Evolutionary conservation across 257 asterid species (phyloP).

Genomic region (Verbascum thapsus): DNA sequence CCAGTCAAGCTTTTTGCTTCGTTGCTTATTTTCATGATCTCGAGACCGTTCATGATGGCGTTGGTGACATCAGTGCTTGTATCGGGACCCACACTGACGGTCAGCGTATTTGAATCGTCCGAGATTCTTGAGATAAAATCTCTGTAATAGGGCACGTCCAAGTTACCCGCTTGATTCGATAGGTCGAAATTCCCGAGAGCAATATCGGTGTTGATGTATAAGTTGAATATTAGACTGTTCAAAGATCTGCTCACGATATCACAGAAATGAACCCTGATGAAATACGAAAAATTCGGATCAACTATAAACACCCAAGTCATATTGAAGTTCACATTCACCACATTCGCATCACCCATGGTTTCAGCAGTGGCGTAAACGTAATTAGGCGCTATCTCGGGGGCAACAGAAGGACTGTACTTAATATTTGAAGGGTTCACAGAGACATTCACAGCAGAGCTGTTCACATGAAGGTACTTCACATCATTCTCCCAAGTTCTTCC

Average conservation of each 20-base stretch:
- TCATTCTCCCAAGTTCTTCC: slow-evolving; percentile 82
- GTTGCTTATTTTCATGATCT: slow-evolving; percentile 75
- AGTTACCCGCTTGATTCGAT: slow-evolving; percentile 48
- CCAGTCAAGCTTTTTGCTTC: slow-evolving; percentile 66
- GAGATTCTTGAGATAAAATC: slow-evolving; percentile 53
- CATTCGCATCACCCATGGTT: slow-evolving; percentile 70
- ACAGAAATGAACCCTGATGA: slow-evolving; percentile 68
- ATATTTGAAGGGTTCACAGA: slow-evolving; percentile 56
- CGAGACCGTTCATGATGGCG: slow-evolving; percentile 75
- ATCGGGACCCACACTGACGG: slow-evolving; percentile 69
- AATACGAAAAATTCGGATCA: slow-evolving; percentile 58
- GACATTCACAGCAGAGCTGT: slow-evolving; percentile 56
- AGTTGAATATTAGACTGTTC: slow-evolving; percentile 57
- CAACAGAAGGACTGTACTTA: slow-evolving; percentile 42
- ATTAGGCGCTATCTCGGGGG: slow-evolving; percentile 68
- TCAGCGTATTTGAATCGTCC: slow-evolving; percentile 42
- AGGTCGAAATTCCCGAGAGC: slow-evolving; percentile 57
- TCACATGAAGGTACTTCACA: slow-evolving; percentile 64
- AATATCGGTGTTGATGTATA: slow-evolving; percentile 55
- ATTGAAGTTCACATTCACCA: slow-evolving; percentile 60
- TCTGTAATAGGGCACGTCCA: slow-evolving; percentile 56
- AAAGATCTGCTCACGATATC: slow-evolving; percentile 70
- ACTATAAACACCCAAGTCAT: slow-evolving; percentile 73
- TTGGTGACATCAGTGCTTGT: slow-evolving; percentile 41
- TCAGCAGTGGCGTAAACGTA: slow-evolving; percentile 76